These are phyloP conservation scores for Daldinia decipiens DNA, from an alignment of 495 filamentous ascomycete genomes.

Conservation along the genomic window DNA sequence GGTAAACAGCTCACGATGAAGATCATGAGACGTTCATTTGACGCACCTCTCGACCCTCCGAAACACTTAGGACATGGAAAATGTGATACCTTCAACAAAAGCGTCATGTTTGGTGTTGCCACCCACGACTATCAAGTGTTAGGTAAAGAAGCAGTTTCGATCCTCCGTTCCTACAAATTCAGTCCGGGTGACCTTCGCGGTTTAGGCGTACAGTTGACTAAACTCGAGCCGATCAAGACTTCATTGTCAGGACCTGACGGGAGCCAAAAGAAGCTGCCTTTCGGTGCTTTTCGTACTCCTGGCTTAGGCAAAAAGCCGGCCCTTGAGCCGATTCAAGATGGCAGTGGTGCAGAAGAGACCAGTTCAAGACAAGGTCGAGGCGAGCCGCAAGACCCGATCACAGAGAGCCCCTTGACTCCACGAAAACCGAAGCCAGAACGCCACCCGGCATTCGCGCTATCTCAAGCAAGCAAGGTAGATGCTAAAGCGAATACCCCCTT, in stretches of 20 bases:
- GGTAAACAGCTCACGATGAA: slow-evolving; percentile 91
- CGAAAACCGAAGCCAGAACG: slow-evolving; percentile 63
- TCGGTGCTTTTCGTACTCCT: slow-evolving; percentile 38
- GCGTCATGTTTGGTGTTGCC: slow-evolving; percentile 79
- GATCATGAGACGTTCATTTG: slow-evolving; percentile 84
- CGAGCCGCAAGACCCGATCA: slow-evolving; percentile 50
- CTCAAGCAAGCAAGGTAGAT: slow-evolving; percentile 65
- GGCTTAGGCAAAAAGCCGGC: slow-evolving; percentile 47
- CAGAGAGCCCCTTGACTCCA: slow-evolving; percentile 68
- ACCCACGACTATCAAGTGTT: slow-evolving; percentile 77
- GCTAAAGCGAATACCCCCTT: slow-evolving; percentile 69
- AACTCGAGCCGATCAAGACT: slow-evolving; percentile 79
- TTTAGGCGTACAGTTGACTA: slow-evolving; percentile 90
- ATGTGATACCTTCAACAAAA: slow-evolving; percentile 93
- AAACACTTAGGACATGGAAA: slow-evolving; percentile 97
- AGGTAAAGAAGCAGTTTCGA: slow-evolving; percentile 81
- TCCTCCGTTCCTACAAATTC: slow-evolving; percentile 83
- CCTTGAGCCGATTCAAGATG: slow-evolving; percentile 42
- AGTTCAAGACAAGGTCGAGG: slow-evolving; percentile 61
- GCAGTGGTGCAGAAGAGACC: slow-evolving; percentile 32
- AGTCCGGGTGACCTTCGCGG: slow-evolving; percentile 91
- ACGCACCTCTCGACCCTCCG: slow-evolving; percentile 90
- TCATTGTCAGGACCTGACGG: slow-evolving; percentile 58
- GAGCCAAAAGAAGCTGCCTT: slow-evolving; percentile 69
- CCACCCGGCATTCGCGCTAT: slow-evolving; percentile 65